Evolutionary conservation across 2,329 filamentous ascomycete species (phyloP).

Genomic region (Colletotrichum agaves): DNA sequence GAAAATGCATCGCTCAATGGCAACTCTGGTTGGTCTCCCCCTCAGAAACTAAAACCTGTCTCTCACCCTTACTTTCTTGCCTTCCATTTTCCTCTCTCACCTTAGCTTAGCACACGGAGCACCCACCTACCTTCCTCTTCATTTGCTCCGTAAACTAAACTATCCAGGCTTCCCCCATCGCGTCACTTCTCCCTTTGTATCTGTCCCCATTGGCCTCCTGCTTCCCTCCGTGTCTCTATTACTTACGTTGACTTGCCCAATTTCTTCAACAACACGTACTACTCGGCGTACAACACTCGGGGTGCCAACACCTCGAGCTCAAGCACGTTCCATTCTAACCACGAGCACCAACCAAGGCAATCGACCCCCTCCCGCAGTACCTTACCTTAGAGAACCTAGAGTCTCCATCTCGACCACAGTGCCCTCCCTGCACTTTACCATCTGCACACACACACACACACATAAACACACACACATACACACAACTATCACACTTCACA

Average conservation of each 20-base stretch:
- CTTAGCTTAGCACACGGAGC: neutral
- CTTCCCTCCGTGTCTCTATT: neutral
- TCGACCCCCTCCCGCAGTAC: neutral
- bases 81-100: conserved; percentile 9
- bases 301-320: too few species aligned
- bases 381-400: too few species aligned
- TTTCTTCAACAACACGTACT: neutral
- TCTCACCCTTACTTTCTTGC: conserved; percentile 31
- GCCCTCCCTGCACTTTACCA: neutral
- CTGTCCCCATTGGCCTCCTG: neutral
- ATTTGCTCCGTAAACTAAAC: conserved; percentile 26
- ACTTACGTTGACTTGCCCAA: neutral
- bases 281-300: neutral
- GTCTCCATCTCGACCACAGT: neutral
- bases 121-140: conserved; percentile 11
- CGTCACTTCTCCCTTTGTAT: neutral
- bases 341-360: neutral
- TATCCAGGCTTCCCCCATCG: conserved; percentile 7
- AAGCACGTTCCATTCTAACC: neutral
- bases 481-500: neutral
- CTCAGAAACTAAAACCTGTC: conserved; percentile 46
- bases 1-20: conserved; percentile 1
- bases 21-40: conserved; percentile 40
- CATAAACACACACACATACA: too few species aligned
- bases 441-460: neutral